Conservation (phyloP, 805 yeast species). For the Clavispora santaluciae region DNA sequence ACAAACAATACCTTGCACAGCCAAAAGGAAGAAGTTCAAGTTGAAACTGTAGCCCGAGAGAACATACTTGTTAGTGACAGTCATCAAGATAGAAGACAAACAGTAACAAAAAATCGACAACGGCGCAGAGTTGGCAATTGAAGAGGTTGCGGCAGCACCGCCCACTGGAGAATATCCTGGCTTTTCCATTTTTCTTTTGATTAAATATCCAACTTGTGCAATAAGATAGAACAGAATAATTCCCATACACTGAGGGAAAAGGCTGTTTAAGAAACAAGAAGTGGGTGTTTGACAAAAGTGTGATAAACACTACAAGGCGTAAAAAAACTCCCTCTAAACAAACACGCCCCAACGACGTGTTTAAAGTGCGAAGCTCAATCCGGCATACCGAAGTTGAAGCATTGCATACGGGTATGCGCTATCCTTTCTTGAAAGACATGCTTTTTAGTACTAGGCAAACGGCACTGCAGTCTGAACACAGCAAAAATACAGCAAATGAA, state of each 20-base stretch:
- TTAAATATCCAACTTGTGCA: conserved; percentile 30
- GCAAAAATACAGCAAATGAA: too few species aligned
- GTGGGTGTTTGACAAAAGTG: neutral
- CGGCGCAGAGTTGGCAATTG: conserved; percentile 52
- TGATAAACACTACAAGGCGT: neutral
- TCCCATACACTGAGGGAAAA: conserved; percentile 29
- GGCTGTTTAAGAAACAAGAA: neutral
- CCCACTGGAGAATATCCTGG: conserved; percentile 20
- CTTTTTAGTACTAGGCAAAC: too few species aligned
- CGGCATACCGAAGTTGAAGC: neutral
- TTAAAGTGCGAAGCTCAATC: neutral
- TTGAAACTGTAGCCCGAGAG: conserved; percentile 67
- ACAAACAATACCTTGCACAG: conserved; percentile 86
- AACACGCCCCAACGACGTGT: conserved; percentile 2
- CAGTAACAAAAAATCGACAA: conserved; percentile 81
- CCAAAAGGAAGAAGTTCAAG: conserved; percentile 84
- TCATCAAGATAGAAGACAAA: conserved; percentile 92
- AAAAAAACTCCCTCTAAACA: conserved; percentile 1
- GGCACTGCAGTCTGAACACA: too few species aligned
- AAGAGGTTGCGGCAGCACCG: conserved; percentile 14
- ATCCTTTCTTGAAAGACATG: too few species aligned
- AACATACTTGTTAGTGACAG: conserved; percentile 94
- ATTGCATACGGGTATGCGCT: too few species aligned
- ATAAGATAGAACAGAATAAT: conserved; percentile 35
- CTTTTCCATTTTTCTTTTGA: conserved; percentile 35